A percentile compares a stretch with the other conserved stretches of the same genome.
These are phyloP conservation scores for Heteromeles arbutifolia DNA, from an alignment of 306 rosid species.

Conservation along the genomic window DNA sequence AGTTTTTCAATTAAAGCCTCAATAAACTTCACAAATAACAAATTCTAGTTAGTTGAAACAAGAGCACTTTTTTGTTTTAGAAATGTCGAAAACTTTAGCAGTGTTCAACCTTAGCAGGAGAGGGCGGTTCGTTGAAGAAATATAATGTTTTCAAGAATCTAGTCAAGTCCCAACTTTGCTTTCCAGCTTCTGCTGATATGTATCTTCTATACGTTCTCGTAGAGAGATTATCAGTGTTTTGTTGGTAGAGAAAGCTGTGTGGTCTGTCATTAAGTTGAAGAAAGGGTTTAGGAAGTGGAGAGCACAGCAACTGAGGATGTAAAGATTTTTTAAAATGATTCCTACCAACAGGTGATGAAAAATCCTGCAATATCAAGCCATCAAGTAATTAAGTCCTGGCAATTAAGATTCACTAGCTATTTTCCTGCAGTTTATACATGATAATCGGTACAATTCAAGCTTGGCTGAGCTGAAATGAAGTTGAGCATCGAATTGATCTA, in stretches of 20 bases:
- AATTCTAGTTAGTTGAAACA: constrained; percentile 39
- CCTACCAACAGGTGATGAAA: constrained; percentile 36
- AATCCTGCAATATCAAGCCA: constrained; percentile 44
- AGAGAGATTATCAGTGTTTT: constrained; percentile 21
- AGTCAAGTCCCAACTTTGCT: constrained; percentile 70
- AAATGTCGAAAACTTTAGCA: neutral
- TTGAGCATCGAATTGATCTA: neutral
- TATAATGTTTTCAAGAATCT: constrained; percentile 70
- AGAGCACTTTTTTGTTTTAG: neutral
- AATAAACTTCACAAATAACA: constrained; percentile 57
- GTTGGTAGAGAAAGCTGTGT: constrained; percentile 25
- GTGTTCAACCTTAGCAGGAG: constrained; percentile 71
- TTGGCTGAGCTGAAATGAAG: neutral
- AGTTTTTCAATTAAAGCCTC: constrained; percentile 67
- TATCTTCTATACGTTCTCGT: constrained; percentile 26
- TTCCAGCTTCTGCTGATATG: constrained; percentile 55
- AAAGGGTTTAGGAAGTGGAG: constrained; percentile 60
- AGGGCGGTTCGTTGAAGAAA: constrained; percentile 76
- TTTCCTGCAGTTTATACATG: neutral
- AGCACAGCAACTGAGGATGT: constrained; percentile 26
- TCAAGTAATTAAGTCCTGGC: neutral
- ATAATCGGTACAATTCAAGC: neutral
- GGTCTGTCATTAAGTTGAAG: constrained; percentile 53
- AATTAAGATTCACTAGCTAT: neutral
- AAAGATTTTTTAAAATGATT: constrained; percentile 26